Base-by-base conservation (phyloP, 306 rosid genomes). In the Bauhinia variegata region DNA sequence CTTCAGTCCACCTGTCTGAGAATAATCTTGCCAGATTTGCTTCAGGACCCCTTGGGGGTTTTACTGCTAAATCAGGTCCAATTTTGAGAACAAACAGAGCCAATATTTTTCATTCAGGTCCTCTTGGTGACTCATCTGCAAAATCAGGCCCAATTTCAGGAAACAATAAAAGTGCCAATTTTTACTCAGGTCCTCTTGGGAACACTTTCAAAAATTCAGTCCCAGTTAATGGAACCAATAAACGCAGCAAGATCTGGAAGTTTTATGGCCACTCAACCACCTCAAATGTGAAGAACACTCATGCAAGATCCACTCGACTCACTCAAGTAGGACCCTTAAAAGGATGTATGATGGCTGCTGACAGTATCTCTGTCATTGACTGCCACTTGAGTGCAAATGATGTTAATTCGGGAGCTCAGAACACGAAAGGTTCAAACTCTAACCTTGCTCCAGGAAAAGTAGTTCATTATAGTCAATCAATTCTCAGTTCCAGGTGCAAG, bases 281-380 rank as follows among this genome's bases (percentile, higher is more conserved):
- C 34, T 18, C 50, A 52, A 68, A 44, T 47, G 91, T 73, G 73
- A 88, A 84, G 81, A 92, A 88, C 78, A 70, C 67, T 48, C 79
- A 71, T 60, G 8, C 67, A 32, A 86, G 82, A 67, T 54, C 86
- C 34, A 84, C 62, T 58, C 86, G 92, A 64, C 64, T 82, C 44
- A 86, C 98, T 59, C 99, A 86, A 82, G 95, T 93, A 34, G 99
- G 88, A 63, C 99, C 97, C 63, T 86, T 93, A 62, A 93, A 79
- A 75, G 99, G 91, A 73, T 83, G 84, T 68, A 74, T 79, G 73
- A 33, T 79, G 31, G 82, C 81, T 4, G 84, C 70, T 11, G 82
- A 79, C 31, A 59, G 70, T 74, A 76, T 84, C 67, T 85, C 84
- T 6, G 79, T 86, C 18, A 34, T 58, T 10, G 80, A 82, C 70